Base-by-base conservation (phyloP, 2,329 filamentous ascomycete species). In the Grosmannia clavigera region DNA sequence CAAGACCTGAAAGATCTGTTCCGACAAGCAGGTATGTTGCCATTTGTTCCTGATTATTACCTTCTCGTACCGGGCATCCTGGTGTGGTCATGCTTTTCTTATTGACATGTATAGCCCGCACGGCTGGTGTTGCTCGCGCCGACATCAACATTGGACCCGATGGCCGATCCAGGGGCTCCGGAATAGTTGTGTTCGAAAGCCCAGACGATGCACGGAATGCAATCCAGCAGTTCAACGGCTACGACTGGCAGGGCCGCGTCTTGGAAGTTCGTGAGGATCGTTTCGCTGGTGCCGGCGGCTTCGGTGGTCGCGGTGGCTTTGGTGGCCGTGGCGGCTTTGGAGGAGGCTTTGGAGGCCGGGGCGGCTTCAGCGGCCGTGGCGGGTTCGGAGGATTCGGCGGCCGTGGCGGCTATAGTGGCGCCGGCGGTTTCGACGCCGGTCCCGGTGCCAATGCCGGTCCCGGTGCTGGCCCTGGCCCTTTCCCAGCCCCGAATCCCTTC, bases 1-100 rank as follows among this genome's bases (percentile, higher is more conserved):
- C 94, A 99, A 77, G 94, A 99, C 74, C 78, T 99, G 67, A 99
- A 99, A 78, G 94, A 99, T 74, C 81, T 99, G 66, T 99, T 99
- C 81, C 89, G 94, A 70, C 92, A 96, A 82, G 92, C 94, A 76
- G 90, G 92, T 96, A 81, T 81, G 90, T 50, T 29, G 2, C 6
- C 16, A 14, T 31, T 33, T n/a, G n/a, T 46, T 54, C 9, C 10
- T 31, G 16, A 11, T 48, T 12, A 19, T 10, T 29, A 6, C 33
- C 33, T 10, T 35, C 33, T 35, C 10, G 33, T 35, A 9, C 33
- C 33, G 33, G 33, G 33, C 33, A 35, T 35, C 2, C 9, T 10
- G 33, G 33, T 35, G 33, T 9, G 33, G 33, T 35, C 33, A 35
- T 35, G 10, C 2, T 35, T 9, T 35, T 4, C 55, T 25, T 43